Conservation (phyloP, 257 asterid species). For the Penstemon barbatus region DNA sequence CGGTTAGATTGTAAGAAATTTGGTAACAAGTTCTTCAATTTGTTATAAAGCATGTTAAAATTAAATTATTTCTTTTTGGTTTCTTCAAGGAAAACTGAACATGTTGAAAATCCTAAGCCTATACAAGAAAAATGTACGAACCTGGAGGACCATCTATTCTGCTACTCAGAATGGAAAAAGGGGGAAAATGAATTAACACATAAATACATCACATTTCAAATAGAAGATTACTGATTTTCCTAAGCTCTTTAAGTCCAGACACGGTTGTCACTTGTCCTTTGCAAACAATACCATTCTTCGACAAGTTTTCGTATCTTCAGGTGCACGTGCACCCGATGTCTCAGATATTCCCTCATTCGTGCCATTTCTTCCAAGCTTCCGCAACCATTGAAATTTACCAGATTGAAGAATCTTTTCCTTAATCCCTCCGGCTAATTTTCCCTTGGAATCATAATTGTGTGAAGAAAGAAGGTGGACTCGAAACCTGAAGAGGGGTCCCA, state of each 20-base stretch:
- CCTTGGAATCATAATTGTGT: slow-evolving; percentile 35
- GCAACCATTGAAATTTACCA: slow-evolving; percentile 35
- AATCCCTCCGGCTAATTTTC: slow-evolving; percentile 21
- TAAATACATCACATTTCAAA: slow-evolving; percentile 70
- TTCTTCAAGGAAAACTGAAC: too few species aligned
- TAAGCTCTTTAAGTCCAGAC: slow-evolving; percentile 81
- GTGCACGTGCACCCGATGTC: slow-evolving; percentile 7
- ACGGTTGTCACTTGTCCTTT: slow-evolving; percentile 71
- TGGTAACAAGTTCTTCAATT: too few species aligned
- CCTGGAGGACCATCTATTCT: too few species aligned
- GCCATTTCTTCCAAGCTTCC: slow-evolving; percentile 43
- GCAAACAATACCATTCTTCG: slow-evolving; percentile 21
- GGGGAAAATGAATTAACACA: slow-evolving; percentile 17
- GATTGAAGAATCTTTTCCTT: slow-evolving; percentile 29
- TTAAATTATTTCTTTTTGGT: too few species aligned
- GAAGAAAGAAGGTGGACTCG: slow-evolving; percentile 28
- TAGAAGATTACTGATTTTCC: slow-evolving; percentile 76
- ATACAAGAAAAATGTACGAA: too few species aligned
- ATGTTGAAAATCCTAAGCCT: too few species aligned
- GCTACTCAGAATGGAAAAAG: background rate
- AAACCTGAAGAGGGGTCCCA: slow-evolving; percentile 20
- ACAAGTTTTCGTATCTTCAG: slow-evolving; percentile 35
- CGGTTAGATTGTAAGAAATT: too few species aligned
- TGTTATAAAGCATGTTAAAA: too few species aligned
- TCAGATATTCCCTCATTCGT: slow-evolving; percentile 31